These are phyloP conservation scores for Quillaja saponaria DNA, from an alignment of 306 rosid species.

Conservation along the genomic window DNA sequence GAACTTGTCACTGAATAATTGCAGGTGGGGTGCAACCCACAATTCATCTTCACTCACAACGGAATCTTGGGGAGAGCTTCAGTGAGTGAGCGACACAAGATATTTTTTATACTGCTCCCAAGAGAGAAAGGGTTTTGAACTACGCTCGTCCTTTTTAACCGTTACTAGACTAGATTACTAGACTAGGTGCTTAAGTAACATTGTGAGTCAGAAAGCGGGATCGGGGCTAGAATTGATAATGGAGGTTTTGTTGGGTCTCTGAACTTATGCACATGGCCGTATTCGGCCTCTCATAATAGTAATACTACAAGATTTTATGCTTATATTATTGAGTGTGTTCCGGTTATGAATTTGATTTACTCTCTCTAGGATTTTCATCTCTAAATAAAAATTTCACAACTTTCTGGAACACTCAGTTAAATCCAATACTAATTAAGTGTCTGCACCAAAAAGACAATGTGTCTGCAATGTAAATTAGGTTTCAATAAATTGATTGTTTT, in stretches of 20 bases:
- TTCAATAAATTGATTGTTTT: slow-evolving; percentile 40
- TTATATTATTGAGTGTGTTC: too few species aligned
- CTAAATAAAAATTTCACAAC: too few species aligned
- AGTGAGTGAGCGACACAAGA: slow-evolving; percentile 17
- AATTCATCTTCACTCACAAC: slow-evolving; percentile 34
- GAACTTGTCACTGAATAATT: slow-evolving; percentile 29
- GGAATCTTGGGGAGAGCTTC: slow-evolving; percentile 52
- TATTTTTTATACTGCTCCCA: slow-evolving; percentile 27
- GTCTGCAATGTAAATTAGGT: slow-evolving; percentile 24
- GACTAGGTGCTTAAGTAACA: slow-evolving; percentile 60
- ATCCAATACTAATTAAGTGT: too few species aligned
- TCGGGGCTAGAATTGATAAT: slow-evolving; percentile 29
- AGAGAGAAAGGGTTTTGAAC: slow-evolving; percentile 20
- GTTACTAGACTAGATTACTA: slow-evolving; percentile 22
- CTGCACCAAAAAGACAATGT: too few species aligned
- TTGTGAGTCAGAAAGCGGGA: slow-evolving; percentile 27
- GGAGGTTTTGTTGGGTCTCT: slow-evolving; percentile 22
- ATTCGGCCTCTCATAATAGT: slow-evolving; percentile 16
- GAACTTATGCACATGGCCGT: slow-evolving; percentile 61
- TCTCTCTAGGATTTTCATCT: too few species aligned
- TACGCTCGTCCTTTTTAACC: slow-evolving; percentile 51
- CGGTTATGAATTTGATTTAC: too few species aligned
- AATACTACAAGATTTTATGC: too few species aligned
- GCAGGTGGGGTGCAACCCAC: slow-evolving; percentile 41
- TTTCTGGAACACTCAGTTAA: too few species aligned